Base-by-base conservation (phyloP, 2,329 filamentous ascomycete genomes). In the Ophiosphaerella korrae region DNA sequence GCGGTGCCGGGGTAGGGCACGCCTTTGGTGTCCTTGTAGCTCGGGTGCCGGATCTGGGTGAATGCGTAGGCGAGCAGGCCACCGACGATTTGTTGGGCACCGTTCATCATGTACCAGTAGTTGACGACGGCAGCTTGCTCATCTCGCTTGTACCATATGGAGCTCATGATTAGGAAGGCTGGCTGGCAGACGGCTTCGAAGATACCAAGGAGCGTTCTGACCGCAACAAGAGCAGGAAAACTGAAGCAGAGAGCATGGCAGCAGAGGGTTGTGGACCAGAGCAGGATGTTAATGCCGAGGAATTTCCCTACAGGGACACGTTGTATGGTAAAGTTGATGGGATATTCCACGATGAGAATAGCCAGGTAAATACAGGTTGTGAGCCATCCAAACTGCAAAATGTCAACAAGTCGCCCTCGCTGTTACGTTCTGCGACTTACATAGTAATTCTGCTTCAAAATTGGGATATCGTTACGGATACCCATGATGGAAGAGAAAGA, bases 21-120 rank as follows among this genome's bases (percentile, higher is more conserved):
- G 3, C 43, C 43, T 16, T 24, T 34, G 7, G 34, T n/a, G 3
- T 36, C 14, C 7, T 35, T 43, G 39, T 37, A 55, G 23, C 55
- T 61, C 7, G 53, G 50, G 26, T 65, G 62, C 18, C 53, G 55
- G 45, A 67, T 67, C 6, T 57, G 53, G 11, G 65, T 54, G 62
- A 78, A 75, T 52, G 52, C 46, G 50, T 84, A 84, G 0, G 87
- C 87, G 0, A 90, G 76, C 0, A 90, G 79, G 5, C 88, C 88
- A 29, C 87, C 87, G 7, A 89, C 85, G 43, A 90, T 86, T 64
- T 89, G 87, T 65, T 90, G 87, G 1, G 79, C 80, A 2, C 88
- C 87, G 66, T 90, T 90, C 86, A 89, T 90, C 84, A 88, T 88
- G 53, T 78, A 84, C 87, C 87, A 90, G 70, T 85, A 88, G 0